Conservation (phyloP, 1,139 yeast species). For the Tardiomyces blankii region DNA sequence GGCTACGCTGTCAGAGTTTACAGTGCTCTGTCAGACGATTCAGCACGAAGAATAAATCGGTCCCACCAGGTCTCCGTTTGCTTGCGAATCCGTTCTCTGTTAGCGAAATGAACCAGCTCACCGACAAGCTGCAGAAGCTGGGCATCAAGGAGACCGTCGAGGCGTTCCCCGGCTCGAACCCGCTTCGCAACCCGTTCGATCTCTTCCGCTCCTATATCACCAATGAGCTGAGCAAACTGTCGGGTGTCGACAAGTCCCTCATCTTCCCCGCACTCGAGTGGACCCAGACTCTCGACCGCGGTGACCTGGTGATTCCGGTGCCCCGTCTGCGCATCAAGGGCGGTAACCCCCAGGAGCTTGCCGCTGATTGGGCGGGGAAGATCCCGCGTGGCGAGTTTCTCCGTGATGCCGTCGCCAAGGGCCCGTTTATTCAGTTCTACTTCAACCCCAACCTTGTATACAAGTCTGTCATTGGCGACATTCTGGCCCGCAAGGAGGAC, state of each 20-base stretch:
- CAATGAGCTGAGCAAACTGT: slow-evolving; percentile 57
- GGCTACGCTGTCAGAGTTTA: not conserved
- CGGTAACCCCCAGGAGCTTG: slow-evolving; percentile 71
- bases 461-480: slow-evolving; percentile 60
- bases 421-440: slow-evolving; percentile 86
- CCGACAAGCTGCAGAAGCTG: slow-evolving; percentile 18
- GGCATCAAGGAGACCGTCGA: slow-evolving; percentile 18
- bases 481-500: slow-evolving; percentile 44
- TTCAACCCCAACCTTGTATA: slow-evolving; percentile 57
- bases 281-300: slow-evolving; percentile 78
- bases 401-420: slow-evolving; percentile 66
- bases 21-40: not conserved
- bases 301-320: slow-evolving; percentile 85
- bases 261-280: slow-evolving; percentile 85
- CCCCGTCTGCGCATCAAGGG: slow-evolving; percentile 92
- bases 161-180: slow-evolving; percentile 42
- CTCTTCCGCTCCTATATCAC: slow-evolving; percentile 83
- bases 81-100: not conserved
- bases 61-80: not conserved
- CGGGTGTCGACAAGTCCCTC: slow-evolving; percentile 57
- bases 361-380: slow-evolving; percentile 63
- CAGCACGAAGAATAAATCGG: not conserved
- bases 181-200: slow-evolving; percentile 68
- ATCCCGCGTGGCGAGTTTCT: slow-evolving; percentile 47
- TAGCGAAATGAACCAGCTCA: slow-evolving; percentile 9